phyloP scores from a whole-genome alignment of 2,329 filamentous ascomycete genomes.

The Pseudonectria foliicola region DNA sequence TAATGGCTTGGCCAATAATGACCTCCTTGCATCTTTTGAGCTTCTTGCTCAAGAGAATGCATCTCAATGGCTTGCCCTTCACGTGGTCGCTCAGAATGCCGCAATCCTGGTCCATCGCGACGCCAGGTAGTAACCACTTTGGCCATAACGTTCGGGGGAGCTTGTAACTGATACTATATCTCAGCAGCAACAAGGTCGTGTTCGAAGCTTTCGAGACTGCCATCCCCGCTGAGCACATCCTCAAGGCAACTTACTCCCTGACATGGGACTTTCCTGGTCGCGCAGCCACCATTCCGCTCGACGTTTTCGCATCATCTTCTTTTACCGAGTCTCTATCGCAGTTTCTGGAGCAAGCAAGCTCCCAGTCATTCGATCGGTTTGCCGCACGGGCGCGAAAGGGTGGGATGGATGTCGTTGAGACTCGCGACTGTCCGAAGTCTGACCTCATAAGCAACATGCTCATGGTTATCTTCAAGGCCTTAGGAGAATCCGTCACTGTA shows the following conservation, averaged over 20 bases:
- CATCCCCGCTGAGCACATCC: constrained; percentile 41
- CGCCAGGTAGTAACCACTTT: too few species aligned
- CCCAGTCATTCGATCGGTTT: constrained; percentile 46
- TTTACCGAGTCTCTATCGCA: constrained; percentile 42
- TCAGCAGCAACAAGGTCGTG: constrained; percentile 18
- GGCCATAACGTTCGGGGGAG: too few species aligned
- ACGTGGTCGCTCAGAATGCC: constrained; percentile 25
- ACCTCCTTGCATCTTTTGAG: constrained; percentile 1
- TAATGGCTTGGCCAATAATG: neutral
- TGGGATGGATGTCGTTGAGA: constrained; percentile 39
- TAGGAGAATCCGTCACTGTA: constrained; percentile 34
- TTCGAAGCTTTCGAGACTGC: constrained; percentile 57
- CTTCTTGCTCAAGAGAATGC: neutral
- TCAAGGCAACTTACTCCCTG: constrained; percentile 43
- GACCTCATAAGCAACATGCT: constrained; percentile 52
- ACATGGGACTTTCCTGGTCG: constrained; percentile 54
- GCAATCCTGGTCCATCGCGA: constrained; percentile 21
- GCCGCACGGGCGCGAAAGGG: constrained; percentile 46
- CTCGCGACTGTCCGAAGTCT: constrained; percentile 50
- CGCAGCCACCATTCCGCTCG: constrained; percentile 38
- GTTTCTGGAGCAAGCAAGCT: constrained; percentile 51
- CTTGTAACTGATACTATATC: too few species aligned
- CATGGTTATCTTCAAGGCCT: constrained; percentile 50
- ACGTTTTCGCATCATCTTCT: constrained; percentile 12
- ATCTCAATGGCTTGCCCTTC: constrained; percentile 8